Percentiles rank a stretch among this genome's conserved stretches.
phyloP scores from a whole-genome alignment of 2,329 filamentous ascomycete genomes.

The Bipolaris sorokiniana region DNA sequence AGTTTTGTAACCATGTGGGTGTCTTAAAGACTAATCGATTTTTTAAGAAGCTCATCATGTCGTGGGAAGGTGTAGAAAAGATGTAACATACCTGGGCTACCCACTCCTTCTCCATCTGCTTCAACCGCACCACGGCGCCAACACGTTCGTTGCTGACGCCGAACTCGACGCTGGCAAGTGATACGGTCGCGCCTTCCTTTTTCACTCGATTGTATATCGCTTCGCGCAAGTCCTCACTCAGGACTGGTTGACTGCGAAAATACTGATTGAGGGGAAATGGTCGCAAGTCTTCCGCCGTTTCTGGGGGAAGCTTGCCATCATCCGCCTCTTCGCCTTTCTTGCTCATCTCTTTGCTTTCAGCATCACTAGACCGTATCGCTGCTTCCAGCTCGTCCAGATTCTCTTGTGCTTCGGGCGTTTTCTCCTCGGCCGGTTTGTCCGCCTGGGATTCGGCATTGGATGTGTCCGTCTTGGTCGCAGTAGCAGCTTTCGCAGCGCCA shows the following conservation, averaged over 20 bases:
- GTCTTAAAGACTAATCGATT: constrained; percentile 99
- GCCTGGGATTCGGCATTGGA: constrained; percentile 17
- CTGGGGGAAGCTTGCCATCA: constrained; percentile 36
- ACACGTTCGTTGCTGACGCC: constrained; percentile 83
- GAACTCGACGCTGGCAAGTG: constrained; percentile 76
- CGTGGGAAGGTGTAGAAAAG: constrained; percentile 11
- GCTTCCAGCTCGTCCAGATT: constrained; percentile 37
- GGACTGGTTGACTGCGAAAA: constrained; percentile 74
- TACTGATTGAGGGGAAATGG: constrained; percentile 77
- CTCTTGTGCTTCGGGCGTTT: constrained; percentile 38
- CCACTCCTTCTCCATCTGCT: constrained; percentile 85
- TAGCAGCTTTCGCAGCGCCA: constrained; percentile 25
- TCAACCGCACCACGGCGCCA: constrained; percentile 82
- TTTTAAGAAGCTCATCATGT: constrained; percentile 73
- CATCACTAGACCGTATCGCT: constrained; percentile 29
- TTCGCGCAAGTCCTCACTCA: constrained; percentile 75
- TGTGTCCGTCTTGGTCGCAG: constrained; percentile 10
- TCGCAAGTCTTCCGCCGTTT: constrained; percentile 42
- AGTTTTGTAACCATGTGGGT: constrained; percentile 82
- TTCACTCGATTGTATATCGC: constrained; percentile 75
- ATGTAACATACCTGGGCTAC: constrained; percentile 69
- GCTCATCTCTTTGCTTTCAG: constrained; percentile 24
- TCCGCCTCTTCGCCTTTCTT: constrained; percentile 20
- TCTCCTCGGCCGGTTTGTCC: constrained; percentile 31
- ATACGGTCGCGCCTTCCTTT: constrained; percentile 66